Evolutionary conservation across 768 basidiomycete genomes (phyloP).

Genomic region (Phanerodontia chrysosporium): DNA sequence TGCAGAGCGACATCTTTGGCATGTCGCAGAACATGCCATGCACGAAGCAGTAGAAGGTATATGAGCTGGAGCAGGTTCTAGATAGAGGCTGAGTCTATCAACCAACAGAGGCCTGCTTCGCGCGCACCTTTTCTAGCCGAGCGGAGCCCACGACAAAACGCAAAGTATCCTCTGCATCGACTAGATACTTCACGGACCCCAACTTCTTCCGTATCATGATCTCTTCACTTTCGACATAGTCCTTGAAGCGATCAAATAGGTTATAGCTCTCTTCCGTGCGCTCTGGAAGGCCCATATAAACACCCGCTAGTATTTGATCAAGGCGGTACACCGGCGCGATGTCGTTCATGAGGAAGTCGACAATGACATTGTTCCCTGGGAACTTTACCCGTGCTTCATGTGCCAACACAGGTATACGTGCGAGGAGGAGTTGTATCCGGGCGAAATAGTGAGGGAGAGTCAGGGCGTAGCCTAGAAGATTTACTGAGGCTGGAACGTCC

Average conservation of each 20-base stretch:
- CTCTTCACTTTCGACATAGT: slow-evolving; percentile 9
- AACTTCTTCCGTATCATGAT: slow-evolving; percentile 2
- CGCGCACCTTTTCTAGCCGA: slow-evolving; percentile 11
- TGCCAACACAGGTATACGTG: slow-evolving; percentile 5
- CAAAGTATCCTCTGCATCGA: slow-evolving; percentile 12
- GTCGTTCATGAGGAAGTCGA: neutral
- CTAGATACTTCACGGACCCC: neutral
- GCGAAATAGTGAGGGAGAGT: slow-evolving; percentile 13
- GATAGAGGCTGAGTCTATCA: neutral
- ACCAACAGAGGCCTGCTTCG: too few relatives aligned
- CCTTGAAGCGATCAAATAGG: slow-evolving; percentile 1
- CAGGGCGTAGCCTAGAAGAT: slow-evolving; percentile 10
- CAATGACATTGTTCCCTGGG: neutral
- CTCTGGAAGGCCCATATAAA: neutral
- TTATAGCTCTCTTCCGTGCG: neutral
- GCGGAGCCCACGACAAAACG: slow-evolving; percentile 5
- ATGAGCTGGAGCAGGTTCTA: slow-evolving; percentile 6
- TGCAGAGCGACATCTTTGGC: neutral
- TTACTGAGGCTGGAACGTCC: neutral
- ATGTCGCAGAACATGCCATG: neutral
- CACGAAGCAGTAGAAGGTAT: slow-evolving; percentile 4
- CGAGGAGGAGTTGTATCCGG: slow-evolving; percentile 11
- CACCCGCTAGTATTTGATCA: slow-evolving; percentile 12
- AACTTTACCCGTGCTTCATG: neutral
- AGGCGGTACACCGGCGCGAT: neutral